Evolutionary conservation across 1,139 yeast species (phyloP).

Genomic region (Scheffersomyces stambukii): DNA sequence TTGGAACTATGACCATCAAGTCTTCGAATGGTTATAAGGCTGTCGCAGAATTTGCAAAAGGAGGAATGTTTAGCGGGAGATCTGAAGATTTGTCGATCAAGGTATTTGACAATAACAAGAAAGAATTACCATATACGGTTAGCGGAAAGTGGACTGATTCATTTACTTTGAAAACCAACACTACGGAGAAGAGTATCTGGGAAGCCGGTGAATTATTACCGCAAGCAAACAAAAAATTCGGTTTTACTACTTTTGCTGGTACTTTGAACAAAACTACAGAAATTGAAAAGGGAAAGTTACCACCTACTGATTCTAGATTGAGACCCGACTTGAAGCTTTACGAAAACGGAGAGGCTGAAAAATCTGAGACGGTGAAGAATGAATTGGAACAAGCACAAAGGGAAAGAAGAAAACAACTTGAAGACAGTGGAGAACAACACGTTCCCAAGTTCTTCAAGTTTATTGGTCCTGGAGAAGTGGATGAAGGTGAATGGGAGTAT

Average conservation of each 20-base stretch:
- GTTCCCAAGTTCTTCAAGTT: constrained; percentile 63
- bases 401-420: constrained; percentile 59
- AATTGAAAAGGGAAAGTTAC: constrained; percentile 57
- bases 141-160: constrained; percentile 78
- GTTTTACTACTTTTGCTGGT: constrained; percentile 81
- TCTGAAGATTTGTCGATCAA: constrained; percentile 70
- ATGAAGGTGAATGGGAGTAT: constrained; percentile 55
- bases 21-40: constrained; percentile 69
- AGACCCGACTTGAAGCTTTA: constrained; percentile 81
- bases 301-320: constrained; percentile 86
- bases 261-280: constrained; percentile 73
- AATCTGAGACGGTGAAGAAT: constrained; percentile 67
- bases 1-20: constrained; percentile 60
- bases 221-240: constrained; percentile 62
- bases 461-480: constrained; percentile 34
- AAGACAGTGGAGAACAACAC: constrained; percentile 41
- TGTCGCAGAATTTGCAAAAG: constrained; percentile 63
- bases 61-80: constrained; percentile 81
- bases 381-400: constrained; percentile 79
- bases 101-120: constrained; percentile 41
- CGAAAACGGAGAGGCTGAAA: constrained; percentile 62
- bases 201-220: constrained; percentile 60
- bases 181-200: constrained; percentile 58
- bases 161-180: constrained; percentile 38
- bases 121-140: constrained; percentile 38